These are phyloP conservation scores for Rutstroemia sp. DNA, from an alignment of 2,329 filamentous ascomycete species.

Conservation along the genomic window DNA sequence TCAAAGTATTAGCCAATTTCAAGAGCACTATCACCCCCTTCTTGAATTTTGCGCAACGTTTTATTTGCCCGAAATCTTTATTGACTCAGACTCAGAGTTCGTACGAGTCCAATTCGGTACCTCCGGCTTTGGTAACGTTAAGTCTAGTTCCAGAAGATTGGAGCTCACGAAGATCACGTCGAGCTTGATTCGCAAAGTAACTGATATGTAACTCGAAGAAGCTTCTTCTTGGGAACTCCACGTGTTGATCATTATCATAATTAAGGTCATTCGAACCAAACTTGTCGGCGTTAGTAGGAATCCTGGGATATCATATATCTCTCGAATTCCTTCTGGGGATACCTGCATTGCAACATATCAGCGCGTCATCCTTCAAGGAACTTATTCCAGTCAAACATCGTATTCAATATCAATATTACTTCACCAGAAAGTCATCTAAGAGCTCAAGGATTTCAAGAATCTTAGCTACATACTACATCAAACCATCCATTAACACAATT, in stretches of 20 bases:
- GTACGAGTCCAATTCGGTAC: constrained; percentile 17
- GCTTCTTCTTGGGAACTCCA: constrained; percentile 4
- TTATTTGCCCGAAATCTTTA: constrained; percentile 14
- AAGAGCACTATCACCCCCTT: not conserved
- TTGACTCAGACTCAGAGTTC: constrained; percentile 13
- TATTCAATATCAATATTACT: constrained; percentile 1
- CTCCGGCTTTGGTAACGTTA: constrained; percentile 18
- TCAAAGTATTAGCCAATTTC: constrained; percentile 6
- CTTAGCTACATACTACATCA: not conserved
- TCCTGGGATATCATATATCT: constrained; percentile 11
- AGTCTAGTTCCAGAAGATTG: constrained; percentile 16
- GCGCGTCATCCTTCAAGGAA: not conserved
- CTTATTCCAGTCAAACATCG: constrained; percentile 1
- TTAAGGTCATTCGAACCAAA: constrained; percentile 7
- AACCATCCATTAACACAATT: not conserved
- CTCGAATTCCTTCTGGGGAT: not conserved
- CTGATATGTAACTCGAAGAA: constrained; percentile 11
- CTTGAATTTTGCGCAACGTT: constrained; percentile 12
- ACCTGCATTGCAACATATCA: not conserved
- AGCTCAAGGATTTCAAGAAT: not conserved
- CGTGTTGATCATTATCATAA: constrained; percentile 7
- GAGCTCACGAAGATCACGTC: constrained; percentile 17
- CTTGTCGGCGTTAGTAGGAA: constrained; percentile 11
- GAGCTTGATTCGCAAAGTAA: constrained; percentile 4
- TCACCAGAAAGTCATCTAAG: constrained; percentile 1